phyloP scores from a whole-genome alignment of 192 early-diverging fungal species.

The Coemansia sp. region DNA sequence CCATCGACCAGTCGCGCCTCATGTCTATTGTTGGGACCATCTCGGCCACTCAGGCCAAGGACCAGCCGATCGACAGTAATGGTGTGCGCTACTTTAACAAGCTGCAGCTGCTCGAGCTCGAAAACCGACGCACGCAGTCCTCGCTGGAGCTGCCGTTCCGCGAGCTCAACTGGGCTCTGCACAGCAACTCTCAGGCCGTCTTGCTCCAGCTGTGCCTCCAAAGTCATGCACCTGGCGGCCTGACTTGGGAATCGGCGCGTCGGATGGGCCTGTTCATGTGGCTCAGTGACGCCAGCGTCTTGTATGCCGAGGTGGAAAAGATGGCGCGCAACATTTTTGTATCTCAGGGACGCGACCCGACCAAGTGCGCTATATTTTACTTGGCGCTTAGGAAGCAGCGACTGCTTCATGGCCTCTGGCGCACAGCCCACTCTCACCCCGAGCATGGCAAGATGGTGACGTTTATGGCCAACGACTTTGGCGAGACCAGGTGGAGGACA shows the following conservation, averaged over 20 bases:
- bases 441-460: conserved; percentile 89
- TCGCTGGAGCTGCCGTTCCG: conserved; percentile 59
- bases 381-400: conserved; percentile 90
- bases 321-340: conserved; percentile 92
- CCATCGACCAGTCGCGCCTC: conserved; percentile 72
- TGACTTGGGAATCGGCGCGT: conserved; percentile 83
- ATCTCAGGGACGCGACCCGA: conserved; percentile 76
- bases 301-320: conserved; percentile 75
- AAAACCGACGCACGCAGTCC: conserved; percentile 58
- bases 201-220: conserved; percentile 39
- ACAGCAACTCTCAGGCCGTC: conserved; percentile 84
- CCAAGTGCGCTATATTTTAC: conserved; percentile 87
- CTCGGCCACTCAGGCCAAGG: conserved; percentile 58
- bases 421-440: conserved; percentile 75
- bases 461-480: conserved; percentile 94
- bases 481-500: conserved; percentile 84
- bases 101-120: conserved; percentile 66
- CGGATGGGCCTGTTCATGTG: conserved; percentile 85
- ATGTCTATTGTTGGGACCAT: conserved; percentile 78
- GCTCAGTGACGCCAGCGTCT: conserved; percentile 73
- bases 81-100: conserved; percentile 83
- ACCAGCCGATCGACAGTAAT: conserved; percentile 84
- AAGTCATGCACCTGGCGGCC: conserved; percentile 58
- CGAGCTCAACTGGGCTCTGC: conserved; percentile 83
- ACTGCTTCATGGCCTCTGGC: conserved; percentile 90